Percentiles rank a stretch among this genome's conserved stretches.
These are phyloP conservation scores for Diaporthe nobilis DNA, from an alignment of 2,329 filamentous ascomycete species.

Conservation along the genomic window DNA sequence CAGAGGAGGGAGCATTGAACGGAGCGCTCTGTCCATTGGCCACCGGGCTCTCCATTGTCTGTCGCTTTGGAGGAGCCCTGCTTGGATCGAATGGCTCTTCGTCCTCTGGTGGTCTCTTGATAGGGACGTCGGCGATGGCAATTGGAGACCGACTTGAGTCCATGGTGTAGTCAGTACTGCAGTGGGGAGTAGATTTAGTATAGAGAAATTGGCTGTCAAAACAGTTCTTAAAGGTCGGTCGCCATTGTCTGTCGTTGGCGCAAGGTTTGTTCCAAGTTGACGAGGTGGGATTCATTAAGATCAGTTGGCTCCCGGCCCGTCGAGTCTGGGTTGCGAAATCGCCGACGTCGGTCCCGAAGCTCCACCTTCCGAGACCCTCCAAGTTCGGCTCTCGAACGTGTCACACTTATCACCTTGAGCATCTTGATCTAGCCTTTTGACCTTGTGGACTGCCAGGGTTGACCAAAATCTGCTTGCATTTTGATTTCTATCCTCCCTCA, in stretches of 20 bases:
- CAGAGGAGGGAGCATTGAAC: neutral
- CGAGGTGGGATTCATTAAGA: neutral
- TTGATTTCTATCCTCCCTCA: neutral
- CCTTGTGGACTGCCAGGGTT: neutral
- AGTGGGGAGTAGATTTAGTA: neutral
- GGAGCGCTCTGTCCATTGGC: neutral
- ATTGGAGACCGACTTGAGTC: neutral
- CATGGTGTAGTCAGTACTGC: neutral
- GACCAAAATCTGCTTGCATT: neutral
- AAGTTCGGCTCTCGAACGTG: neutral
- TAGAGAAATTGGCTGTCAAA: neutral
- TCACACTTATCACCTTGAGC: neutral
- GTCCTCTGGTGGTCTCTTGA: conserved; percentile 41
- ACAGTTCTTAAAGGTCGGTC: neutral
- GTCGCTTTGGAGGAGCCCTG: conserved; percentile 18
- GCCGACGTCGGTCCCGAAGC: conserved; percentile 26
- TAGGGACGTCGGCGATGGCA: conserved; percentile 34
- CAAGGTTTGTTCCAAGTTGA: conserved; percentile 18
- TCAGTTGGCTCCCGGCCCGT: neutral
- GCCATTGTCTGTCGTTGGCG: conserved; percentile 1
- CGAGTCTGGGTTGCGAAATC: neutral
- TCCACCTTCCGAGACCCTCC: neutral
- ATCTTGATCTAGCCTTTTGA: neutral
- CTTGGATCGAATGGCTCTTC: conserved; percentile 32
- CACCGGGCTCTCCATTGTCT: neutral